A percentile compares a stretch with the other conserved stretches of the same genome.
These are phyloP conservation scores for Cordyceps cateniannulata DNA, from an alignment of 2,329 filamentous ascomycete genomes.

Conservation along the genomic window DNA sequence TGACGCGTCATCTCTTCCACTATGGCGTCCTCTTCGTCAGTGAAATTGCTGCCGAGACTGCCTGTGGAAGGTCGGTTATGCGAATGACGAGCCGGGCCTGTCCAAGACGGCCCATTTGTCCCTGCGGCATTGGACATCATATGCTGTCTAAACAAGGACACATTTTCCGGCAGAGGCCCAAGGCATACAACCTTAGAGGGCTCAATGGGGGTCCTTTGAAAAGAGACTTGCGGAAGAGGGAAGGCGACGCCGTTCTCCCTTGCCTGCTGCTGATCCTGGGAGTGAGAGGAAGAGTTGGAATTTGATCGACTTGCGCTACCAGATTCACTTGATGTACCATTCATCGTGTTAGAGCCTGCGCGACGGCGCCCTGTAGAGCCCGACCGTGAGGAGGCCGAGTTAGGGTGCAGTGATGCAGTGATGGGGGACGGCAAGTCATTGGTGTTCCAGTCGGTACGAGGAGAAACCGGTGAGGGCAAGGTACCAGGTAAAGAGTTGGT, in stretches of 20 bases:
- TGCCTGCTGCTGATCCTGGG: constrained; percentile 17
- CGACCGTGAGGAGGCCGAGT: constrained; percentile 16
- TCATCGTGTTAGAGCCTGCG: constrained; percentile 1
- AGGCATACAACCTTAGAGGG: constrained; percentile 47
- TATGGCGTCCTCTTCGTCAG: constrained; percentile 43
- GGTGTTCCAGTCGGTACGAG: constrained; percentile 37
- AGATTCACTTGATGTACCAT: constrained; percentile 17
- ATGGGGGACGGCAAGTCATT: constrained; percentile 39
- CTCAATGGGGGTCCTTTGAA: constrained; percentile 46
- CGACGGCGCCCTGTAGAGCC: constrained; percentile 16
- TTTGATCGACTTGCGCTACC: constrained; percentile 24
- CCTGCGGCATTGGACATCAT: constrained; percentile 7
- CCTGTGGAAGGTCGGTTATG: constrained; percentile 24
- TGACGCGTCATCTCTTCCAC: constrained; percentile 24
- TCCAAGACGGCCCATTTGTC: background rate
- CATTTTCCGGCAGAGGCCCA: constrained; percentile 45
- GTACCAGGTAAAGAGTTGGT: constrained; percentile 33
- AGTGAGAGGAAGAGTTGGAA: constrained; percentile 20
- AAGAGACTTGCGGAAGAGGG: constrained; percentile 17
- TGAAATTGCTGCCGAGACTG: constrained; percentile 52
- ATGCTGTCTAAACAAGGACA: constrained; percentile 25
- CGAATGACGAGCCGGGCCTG: background rate
- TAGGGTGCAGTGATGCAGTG: constrained; percentile 23
- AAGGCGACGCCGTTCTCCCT: constrained; percentile 15
- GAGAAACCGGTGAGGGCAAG: constrained; percentile 43